phyloP scores from a whole-genome alignment of 192 early-diverging fungal genomes.

The Linnemannia zychae region DNA sequence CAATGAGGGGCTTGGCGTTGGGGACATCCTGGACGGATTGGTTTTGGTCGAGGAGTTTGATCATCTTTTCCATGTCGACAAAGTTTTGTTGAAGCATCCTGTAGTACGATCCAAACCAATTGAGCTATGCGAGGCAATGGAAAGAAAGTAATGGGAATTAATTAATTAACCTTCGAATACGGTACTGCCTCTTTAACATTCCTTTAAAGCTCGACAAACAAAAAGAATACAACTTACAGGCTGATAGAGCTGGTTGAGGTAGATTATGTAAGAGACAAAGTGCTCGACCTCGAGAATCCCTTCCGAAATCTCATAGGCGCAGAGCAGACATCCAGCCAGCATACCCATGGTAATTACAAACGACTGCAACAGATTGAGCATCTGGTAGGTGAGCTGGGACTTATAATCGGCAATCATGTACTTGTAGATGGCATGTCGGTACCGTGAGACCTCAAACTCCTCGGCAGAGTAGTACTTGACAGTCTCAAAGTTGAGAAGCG shows the following conservation, averaged over 20 bases:
- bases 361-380: constrained; percentile 92
- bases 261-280: constrained; percentile 91
- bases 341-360: constrained; percentile 89
- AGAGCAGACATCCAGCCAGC: constrained; percentile 83
- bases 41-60: constrained; percentile 83
- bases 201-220: background rate
- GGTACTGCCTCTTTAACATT: too few species aligned
- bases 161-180: background rate
- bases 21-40: constrained; percentile 76
- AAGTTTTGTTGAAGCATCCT: constrained; percentile 94
- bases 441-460: constrained; percentile 86
- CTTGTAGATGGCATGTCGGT: constrained; percentile 78
- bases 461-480: constrained; percentile 98
- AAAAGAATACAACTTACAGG: constrained; percentile 75
- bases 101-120: constrained; percentile 96
- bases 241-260: constrained; percentile 90
- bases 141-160: background rate
- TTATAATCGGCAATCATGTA: constrained; percentile 92
- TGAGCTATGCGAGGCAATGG: constrained; percentile 60
- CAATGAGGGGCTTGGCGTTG: constrained; percentile 67
- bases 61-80: constrained; percentile 98
- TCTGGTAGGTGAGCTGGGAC: constrained; percentile 76
- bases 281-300: constrained; percentile 82
- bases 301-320: constrained; percentile 84
- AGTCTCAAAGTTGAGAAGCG: constrained; percentile 97